These are phyloP conservation scores for Malassezia dermatis DNA, from an alignment of 1,284 basidiomycete species.

Conservation along the genomic window DNA sequence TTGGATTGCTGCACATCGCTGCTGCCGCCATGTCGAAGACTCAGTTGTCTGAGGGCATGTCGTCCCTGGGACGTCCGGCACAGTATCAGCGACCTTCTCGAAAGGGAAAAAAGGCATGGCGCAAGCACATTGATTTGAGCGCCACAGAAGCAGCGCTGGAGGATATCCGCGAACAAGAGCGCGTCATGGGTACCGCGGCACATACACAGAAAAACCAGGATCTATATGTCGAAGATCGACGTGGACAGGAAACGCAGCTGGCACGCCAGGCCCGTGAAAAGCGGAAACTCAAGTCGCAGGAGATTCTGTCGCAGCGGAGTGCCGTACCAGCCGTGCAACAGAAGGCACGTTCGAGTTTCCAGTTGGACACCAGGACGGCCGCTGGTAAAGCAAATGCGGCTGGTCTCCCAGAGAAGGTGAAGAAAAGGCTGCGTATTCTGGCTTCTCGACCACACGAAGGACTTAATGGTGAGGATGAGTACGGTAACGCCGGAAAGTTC, in stretches of 20 bases:
- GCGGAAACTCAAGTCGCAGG: slow-evolving; percentile 62
- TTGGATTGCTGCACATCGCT: background rate
- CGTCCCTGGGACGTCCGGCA: slow-evolving; percentile 18
- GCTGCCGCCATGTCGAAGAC: slow-evolving; percentile 4
- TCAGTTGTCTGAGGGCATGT: background rate
- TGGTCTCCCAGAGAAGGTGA: slow-evolving; percentile 28
- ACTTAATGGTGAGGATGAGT: slow-evolving; percentile 2
- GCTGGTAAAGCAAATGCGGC: slow-evolving; percentile 13
- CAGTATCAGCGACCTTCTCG: slow-evolving; percentile 59
- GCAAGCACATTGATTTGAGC: slow-evolving; percentile 58
- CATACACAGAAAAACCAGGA: slow-evolving; percentile 14
- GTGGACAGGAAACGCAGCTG: slow-evolving; percentile 42
- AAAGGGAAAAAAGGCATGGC: slow-evolving; percentile 82
- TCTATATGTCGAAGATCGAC: slow-evolving; percentile 48
- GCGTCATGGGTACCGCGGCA: slow-evolving; percentile 5
- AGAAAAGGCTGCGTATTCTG: slow-evolving; percentile 19
- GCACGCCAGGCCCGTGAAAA: slow-evolving; percentile 38
- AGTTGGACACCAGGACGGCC: slow-evolving; percentile 14
- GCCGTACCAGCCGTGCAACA: slow-evolving; percentile 60
- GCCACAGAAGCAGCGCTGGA: slow-evolving; percentile 30
- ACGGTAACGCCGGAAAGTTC: slow-evolving; percentile 10
- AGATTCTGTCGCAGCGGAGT: slow-evolving; percentile 71
- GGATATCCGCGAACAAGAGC: slow-evolving; percentile 26
- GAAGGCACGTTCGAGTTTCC: slow-evolving; percentile 48
- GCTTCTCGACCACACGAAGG: slow-evolving; percentile 17